These are phyloP conservation scores for Fennellomyces sp. DNA, from an alignment of 371 early-diverging fungal species.

Conservation along the genomic window DNA sequence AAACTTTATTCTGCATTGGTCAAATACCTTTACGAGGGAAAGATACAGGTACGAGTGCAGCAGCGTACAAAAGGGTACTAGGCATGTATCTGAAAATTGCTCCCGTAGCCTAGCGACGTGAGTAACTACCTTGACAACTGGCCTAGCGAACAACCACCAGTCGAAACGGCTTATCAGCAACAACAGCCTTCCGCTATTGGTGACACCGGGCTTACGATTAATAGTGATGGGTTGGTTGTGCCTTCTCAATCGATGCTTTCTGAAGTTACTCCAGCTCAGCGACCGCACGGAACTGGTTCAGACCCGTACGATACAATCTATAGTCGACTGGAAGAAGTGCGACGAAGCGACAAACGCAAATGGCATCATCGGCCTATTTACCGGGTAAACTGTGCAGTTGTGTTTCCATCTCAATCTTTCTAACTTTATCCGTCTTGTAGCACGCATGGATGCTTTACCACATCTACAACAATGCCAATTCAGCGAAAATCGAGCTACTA, in stretches of 20 bases:
- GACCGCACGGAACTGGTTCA: too few relatives aligned
- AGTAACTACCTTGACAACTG: not conserved
- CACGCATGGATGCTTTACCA: conserved; percentile 12
- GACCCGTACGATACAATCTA: too few relatives aligned
- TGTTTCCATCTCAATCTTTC: not conserved
- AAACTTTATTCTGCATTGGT: conserved; percentile 57
- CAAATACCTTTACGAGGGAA: conserved; percentile 50
- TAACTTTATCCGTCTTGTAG: conserved; percentile 23
- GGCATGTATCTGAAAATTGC: not conserved
- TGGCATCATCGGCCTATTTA: conserved; percentile 73
- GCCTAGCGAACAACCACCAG: not conserved
- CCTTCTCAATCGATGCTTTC: too few relatives aligned
- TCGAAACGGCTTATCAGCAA: not conserved
- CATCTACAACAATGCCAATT: not conserved
- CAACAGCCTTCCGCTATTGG: not conserved
- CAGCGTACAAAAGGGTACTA: too few relatives aligned
- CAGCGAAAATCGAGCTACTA: conserved; percentile 61
- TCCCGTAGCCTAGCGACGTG: conserved; percentile 1
- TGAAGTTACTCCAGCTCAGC: too few relatives aligned
- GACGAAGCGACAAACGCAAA: conserved; percentile 56
- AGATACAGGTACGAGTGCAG: conserved; percentile 56
- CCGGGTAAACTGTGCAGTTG: conserved; percentile 45
- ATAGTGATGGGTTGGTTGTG: too few relatives aligned
- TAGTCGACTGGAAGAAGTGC: not conserved
- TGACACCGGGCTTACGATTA: too few relatives aligned